Evolutionary conservation across 1,139 yeast genomes (phyloP), one percentile per base, ranked within the genome.

Genomic region (Taphrina deformans): DNA sequence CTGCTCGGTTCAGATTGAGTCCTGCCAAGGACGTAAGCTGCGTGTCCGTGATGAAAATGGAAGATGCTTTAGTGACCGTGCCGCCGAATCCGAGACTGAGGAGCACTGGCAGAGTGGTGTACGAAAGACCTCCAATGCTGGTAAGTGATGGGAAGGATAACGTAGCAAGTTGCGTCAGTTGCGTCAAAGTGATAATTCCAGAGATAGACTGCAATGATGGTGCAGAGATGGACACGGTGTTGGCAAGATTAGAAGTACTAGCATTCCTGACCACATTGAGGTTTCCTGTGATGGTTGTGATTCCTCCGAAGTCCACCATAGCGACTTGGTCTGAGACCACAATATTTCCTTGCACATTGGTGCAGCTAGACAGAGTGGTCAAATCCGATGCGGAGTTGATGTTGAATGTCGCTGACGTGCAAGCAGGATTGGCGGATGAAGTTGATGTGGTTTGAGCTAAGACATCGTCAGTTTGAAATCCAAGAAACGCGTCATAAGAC

Each of bases 21-120:
- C 98, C 98, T 66, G 83, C 84, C 73, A 93, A 85, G 65, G 89
- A 80, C 73, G 82, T 82, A 77, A 93, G 83, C 72, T 87, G 84
- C 71, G 99, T 93, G 82, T 93, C 97, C 69, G 97, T 86, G 74
- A 93, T 87, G 75, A 80, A 76, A 71, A 93, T 82, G 67, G 83
- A 77, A 73, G 85, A 84, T 73, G 96, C 93, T 71, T 86, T 80
- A 74, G 89, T 82, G 74, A 93, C 84, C 78, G 89, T 90, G 75
- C 86, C 80, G 75, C 86, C 80, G 77, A 92, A 88, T 77, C 89
- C 86, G 73, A 91, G 82, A 67, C 78, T 75, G 68, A 76, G 72
- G 75, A 93, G 83, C 72, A 90, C 93, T 74, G 98, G 97, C 76
- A 93, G 83, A 72, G 97, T 90, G 73, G 84, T 82, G 79, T 88